Evolutionary conservation across 305 asterid species (phyloP).

Genomic region (Fraxinus velutina): DNA sequence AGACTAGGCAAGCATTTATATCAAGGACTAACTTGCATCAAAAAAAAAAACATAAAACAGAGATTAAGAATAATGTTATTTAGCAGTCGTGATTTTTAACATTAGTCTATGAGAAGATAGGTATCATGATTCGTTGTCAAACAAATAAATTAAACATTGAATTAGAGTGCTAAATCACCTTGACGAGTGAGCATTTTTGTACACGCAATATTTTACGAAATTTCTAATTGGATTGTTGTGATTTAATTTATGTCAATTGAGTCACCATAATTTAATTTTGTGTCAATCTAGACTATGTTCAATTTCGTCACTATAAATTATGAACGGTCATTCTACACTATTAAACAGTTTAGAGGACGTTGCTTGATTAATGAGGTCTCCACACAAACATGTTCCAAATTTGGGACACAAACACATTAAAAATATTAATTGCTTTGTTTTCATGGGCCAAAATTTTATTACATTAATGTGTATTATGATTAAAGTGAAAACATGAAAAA

Average conservation of each 20-base stretch:
- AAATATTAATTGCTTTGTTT: not conserved
- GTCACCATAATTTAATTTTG: not conserved
- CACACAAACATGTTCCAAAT: not conserved
- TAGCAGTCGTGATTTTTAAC: not conserved
- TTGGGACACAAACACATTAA: not conserved
- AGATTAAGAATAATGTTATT: no score
- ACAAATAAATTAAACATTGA: not conserved
- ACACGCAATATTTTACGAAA: no score
- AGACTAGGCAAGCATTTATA: not conserved
- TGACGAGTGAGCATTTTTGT: no score
- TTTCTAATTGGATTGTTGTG: not conserved
- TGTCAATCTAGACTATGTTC: not conserved
- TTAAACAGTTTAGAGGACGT: no score
- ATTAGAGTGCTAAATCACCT: not conserved
- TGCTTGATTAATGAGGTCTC: not conserved
- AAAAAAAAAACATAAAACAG: not conserved
- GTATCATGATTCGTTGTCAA: not conserved
- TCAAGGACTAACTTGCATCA: not conserved
- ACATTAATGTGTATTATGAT: not conserved
- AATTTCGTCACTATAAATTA: not conserved
- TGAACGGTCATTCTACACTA: no score
- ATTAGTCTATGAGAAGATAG: no score
- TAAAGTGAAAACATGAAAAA: not conserved
- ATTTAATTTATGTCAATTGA: not conserved
- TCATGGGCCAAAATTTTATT: not conserved